Evolutionary conservation across 1,284 basidiomycete genomes (phyloP), one percentile per base, ranked within the genome.

Genomic region (Microbotryomycetes sp.): DNA sequence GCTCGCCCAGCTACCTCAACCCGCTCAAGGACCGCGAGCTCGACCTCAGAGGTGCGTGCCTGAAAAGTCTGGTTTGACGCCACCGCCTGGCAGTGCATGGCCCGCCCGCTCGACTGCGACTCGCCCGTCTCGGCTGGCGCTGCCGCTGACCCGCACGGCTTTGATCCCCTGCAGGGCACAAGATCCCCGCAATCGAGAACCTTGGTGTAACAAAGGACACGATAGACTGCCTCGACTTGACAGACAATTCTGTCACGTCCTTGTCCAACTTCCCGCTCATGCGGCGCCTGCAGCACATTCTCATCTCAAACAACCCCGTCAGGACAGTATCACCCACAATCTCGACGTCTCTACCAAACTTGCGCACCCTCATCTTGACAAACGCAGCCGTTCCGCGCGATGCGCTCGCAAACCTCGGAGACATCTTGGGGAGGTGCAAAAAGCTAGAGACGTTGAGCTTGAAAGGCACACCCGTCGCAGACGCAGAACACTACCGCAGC

Each of bases 151-250:
- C 9, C n/a, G 9, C 35, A 41, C 35, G 35, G 18, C 35, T 41
- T 18, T 41, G 35, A 45, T 70, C 70, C 23, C 46, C 16, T 28
- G 70, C 75, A 94, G 91, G 92, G 62, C 89, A 91, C 77, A 94
- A 93, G 83, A 97, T 98, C 73, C 91, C 93, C 50, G 85, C 89
- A 56, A 98, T 99, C 74, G 96, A 99, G 85, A 98, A 99, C 81
- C 82, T 99, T 71, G 96, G 93, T 80, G 91, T 97, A 73, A 96
- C 89, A 76, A 90, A 82, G 83, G 70, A 72, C 57, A 56, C 62
- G 61, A 58, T 68, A 76, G 96, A 90, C 82, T 83, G 87, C 65
- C 89, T 99, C 75, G 94, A 98, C 80, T 81, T 96, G 60, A 96
- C 93, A 61, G 90, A 97, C 80, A 99, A 99, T 76, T 86, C 91